Evolutionary conservation across 768 basidiomycete species (phyloP).

Genomic region (Boletus patriciae): DNA sequence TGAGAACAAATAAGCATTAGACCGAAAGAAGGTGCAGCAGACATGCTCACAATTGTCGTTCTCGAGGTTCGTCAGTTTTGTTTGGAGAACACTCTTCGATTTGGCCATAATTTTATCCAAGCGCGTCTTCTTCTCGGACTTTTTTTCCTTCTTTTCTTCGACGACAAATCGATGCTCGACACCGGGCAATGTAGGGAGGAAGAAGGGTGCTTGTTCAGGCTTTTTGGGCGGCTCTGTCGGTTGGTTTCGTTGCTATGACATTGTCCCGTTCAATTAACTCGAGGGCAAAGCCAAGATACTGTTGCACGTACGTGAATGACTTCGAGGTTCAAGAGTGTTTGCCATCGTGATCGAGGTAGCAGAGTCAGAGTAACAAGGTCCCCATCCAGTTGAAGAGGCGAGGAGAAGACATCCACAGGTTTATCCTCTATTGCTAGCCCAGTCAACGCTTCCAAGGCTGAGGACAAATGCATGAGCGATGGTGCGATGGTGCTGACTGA

Average conservation of each 20-base stretch:
- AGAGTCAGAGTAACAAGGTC: conserved; percentile 93
- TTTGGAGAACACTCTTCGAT: conserved; percentile 68
- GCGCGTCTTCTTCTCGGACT: conserved; percentile 45
- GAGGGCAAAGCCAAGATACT: not conserved
- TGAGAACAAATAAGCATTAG: conserved; percentile 3
- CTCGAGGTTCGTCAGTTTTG: conserved; percentile 55
- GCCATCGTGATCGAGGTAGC: conserved; percentile 91
- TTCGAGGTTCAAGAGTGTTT: conserved; percentile 94
- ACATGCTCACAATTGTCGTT: conserved; percentile 67
- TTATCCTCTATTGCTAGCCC: conserved; percentile 59
- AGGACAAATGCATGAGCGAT: conserved; percentile 9
- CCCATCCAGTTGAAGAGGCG: conserved; percentile 85
- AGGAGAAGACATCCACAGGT: conserved; percentile 70
- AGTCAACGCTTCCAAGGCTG: conserved; percentile 74
- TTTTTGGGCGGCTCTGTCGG: conserved; percentile 94
- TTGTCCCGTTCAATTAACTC: not conserved
- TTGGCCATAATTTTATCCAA: conserved; percentile 53
- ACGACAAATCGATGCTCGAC: conserved; percentile 81
- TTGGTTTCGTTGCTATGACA: conserved; percentile 85
- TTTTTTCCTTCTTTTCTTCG: conserved; percentile 39
- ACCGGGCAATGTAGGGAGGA: conserved; percentile 89
- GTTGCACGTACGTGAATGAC: conserved; percentile 73
- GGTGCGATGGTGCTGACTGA: not conserved
- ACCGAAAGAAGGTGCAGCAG: not conserved
- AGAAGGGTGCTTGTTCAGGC: conserved; percentile 95